Conservation (phyloP, 768 basidiomycete genomes). For the Coprinopsis cinerea region DNA sequence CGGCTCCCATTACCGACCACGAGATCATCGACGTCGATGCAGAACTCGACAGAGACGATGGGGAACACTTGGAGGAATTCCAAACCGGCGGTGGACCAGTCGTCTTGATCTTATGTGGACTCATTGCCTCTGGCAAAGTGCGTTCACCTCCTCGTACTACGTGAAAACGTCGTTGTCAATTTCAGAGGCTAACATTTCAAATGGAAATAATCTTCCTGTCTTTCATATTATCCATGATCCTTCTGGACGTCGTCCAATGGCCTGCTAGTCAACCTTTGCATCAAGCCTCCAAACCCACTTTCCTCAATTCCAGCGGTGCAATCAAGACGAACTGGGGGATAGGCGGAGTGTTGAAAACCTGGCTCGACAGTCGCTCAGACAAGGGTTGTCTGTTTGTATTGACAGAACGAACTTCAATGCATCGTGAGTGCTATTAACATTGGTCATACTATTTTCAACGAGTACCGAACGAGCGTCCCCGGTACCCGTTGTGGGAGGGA, state of each 20-base stretch:
- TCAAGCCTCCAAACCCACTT: constrained; percentile 55
- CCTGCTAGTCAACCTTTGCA: constrained; percentile 59
- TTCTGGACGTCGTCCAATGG: constrained; percentile 9
- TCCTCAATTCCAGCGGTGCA: constrained; percentile 64
- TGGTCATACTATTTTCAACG: neutral
- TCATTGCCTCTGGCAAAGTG: constrained; percentile 74
- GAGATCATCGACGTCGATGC: too few species aligned
- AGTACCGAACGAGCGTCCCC: too few species aligned
- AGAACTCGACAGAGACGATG: neutral
- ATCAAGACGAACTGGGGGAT: constrained; percentile 74
- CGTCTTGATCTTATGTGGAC: constrained; percentile 66
- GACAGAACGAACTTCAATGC: constrained; percentile 76
- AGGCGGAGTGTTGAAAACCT: constrained; percentile 59
- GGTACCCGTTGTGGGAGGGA: too few species aligned
- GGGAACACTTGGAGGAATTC: constrained; percentile 11
- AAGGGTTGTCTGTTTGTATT: constrained; percentile 70
- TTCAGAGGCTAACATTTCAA: too few species aligned
- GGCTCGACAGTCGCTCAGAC: constrained; percentile 42
- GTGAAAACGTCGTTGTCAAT: too few species aligned
- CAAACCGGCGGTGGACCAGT: constrained; percentile 33
- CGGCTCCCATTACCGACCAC: too few species aligned
- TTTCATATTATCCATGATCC: constrained; percentile 10
- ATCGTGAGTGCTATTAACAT: constrained; percentile 35
- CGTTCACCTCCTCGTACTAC: constrained; percentile 12
- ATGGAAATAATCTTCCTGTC: too few species aligned